Conservation (phyloP, 345 rosid genomes). For the Camelina hispida region DNA sequence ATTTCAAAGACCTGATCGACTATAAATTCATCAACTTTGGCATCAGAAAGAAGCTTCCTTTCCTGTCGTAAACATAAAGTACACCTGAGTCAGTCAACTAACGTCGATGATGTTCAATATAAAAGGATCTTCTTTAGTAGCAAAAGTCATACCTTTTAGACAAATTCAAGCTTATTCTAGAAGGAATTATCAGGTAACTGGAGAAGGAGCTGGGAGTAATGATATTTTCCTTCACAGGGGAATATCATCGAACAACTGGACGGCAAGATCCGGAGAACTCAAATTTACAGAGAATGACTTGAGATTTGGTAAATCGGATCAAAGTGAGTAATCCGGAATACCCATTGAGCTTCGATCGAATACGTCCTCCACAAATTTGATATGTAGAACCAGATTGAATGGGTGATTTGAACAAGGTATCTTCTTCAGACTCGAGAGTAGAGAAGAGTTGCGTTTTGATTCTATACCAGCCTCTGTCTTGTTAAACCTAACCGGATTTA, state of each 20-base stretch:
- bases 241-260: conserved; percentile 43
- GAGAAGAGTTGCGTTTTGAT: conserved; percentile 8
- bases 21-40: conserved; percentile 9
- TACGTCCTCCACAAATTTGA: conserved; percentile 1
- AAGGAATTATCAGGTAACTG: conserved; percentile 1
- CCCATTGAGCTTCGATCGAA: not conserved
- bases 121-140: conserved; percentile 1
- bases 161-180: conserved; percentile 6
- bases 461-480: not conserved
- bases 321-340: not conserved
- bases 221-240: conserved; percentile 31
- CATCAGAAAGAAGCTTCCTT: not conserved
- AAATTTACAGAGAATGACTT: not conserved
- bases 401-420: not conserved
- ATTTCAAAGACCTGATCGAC: conserved; percentile 26
- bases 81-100: conserved; percentile 15
- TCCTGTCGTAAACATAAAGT: not conserved
- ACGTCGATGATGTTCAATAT: conserved; percentile 1
- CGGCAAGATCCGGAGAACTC: conserved; percentile 10
- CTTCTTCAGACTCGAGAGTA: not conserved
- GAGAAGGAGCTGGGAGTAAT: not conserved
- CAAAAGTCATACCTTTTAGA: conserved; percentile 27
- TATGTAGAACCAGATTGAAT: not conserved
- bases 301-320: not conserved
- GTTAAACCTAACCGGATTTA: conserved; percentile 20